Percentiles rank a stretch among this genome's conserved stretches.
Conservation (phyloP, 169 alveolate species). For the Eimeria praecox region DNA sequence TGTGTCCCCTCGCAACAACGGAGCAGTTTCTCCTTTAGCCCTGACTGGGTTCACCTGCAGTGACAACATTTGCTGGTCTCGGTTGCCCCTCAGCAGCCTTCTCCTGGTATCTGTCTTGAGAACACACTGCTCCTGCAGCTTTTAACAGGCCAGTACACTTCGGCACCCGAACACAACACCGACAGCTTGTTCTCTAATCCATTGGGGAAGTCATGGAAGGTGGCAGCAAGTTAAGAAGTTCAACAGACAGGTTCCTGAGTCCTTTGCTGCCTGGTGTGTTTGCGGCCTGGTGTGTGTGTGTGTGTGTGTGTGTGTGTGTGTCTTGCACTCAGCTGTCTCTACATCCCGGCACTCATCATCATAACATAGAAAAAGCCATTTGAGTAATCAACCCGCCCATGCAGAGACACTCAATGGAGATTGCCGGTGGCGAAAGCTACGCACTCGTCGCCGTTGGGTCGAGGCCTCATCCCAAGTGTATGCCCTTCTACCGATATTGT, state of each 20-base stretch:
- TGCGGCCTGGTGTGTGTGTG: too few species aligned
- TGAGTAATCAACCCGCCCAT: not conserved
- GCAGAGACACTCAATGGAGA: slow-evolving; percentile 1
- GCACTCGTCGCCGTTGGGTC: slow-evolving; percentile 45
- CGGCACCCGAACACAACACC: not conserved
- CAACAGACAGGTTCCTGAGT: not conserved
- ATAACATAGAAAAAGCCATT: not conserved
- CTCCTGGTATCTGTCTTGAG: not conserved
- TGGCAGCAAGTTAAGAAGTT: not conserved
- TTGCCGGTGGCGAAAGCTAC: not conserved
- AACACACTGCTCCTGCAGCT: not conserved
- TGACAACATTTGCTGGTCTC: not conserved
- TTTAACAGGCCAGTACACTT: not conserved
- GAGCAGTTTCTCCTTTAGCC: not conserved
- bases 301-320: not conserved
- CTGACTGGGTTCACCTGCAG: too few species aligned
- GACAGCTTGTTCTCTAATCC: not conserved
- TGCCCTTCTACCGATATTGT: not conserved
- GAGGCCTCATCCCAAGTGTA: slow-evolving; percentile 60
- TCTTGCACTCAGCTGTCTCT: not conserved
- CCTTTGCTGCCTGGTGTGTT: too few species aligned
- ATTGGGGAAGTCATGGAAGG: not conserved
- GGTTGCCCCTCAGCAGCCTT: not conserved
- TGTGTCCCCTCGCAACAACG: not conserved
- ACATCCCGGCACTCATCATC: not conserved